phyloP scores from a whole-genome alignment of 164 flowering plant species.

The Liquidambar formosana region DNA sequence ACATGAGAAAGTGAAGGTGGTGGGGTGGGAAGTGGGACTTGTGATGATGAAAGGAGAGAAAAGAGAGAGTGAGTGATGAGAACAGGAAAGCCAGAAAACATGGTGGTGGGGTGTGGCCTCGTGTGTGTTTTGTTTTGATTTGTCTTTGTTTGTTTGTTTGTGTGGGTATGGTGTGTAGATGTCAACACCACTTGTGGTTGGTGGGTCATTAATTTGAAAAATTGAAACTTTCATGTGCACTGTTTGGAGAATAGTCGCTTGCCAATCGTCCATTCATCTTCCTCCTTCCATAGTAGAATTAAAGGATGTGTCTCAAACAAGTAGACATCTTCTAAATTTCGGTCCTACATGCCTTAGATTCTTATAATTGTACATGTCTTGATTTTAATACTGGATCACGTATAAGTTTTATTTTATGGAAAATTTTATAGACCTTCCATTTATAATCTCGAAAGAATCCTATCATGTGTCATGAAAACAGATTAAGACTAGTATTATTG shows the following conservation, averaged over 20 bases:
- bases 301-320: too few relatives aligned
- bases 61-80: not conserved
- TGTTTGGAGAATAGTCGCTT: not conserved
- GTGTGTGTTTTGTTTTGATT: conserved; percentile 11
- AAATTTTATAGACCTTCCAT: too few relatives aligned
- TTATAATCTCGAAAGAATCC: too few relatives aligned
- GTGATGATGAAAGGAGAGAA: conserved; percentile 27
- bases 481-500: too few relatives aligned
- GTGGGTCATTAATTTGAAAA: conserved; percentile 13
- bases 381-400: too few relatives aligned
- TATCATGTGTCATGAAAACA: too few relatives aligned
- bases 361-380: too few relatives aligned
- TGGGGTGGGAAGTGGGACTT: conserved; percentile 22
- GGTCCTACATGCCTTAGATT: too few relatives aligned
- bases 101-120: conserved; percentile 5
- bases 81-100: conserved; percentile 24
- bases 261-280: not conserved
- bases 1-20: conserved; percentile 19
- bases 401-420: too few relatives aligned
- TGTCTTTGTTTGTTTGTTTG: conserved; percentile 4
- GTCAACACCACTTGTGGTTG: not conserved
- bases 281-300: too few relatives aligned
- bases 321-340: too few relatives aligned
- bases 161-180: conserved; percentile 2
- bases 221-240: conserved; percentile 7